phyloP scores from a whole-genome alignment of 1,139 yeast species.

The Geotrichum klebahnii region DNA sequence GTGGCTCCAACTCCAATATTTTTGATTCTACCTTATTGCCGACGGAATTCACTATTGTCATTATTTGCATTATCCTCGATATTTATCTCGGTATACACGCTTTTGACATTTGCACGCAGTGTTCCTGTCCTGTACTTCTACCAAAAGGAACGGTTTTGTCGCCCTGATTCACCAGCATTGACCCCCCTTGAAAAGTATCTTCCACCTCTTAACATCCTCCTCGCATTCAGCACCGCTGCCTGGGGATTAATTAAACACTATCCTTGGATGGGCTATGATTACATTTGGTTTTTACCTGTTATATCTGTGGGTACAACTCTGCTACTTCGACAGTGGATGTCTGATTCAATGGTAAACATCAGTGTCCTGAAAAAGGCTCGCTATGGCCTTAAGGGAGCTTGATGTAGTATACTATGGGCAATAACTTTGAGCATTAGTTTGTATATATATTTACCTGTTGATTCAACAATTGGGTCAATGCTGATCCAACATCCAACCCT shows the following conservation, averaged over 20 bases:
- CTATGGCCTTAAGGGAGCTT: slow-evolving; percentile 37
- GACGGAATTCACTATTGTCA: slow-evolving; percentile 34
- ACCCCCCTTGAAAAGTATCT: slow-evolving; percentile 19
- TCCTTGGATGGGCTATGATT: slow-evolving; percentile 35
- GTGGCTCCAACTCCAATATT: slow-evolving; percentile 38
- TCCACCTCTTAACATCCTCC: slow-evolving; percentile 23
- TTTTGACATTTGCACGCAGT: slow-evolving; percentile 23
- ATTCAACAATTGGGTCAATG: too few species aligned
- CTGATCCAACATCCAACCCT: too few species aligned
- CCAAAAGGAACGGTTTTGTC: slow-evolving; percentile 6
- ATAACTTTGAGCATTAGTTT: slow-evolving; percentile 31
- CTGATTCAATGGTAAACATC: slow-evolving; percentile 31
- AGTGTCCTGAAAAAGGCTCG: slow-evolving; percentile 26
- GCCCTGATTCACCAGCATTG: slow-evolving; percentile 20
- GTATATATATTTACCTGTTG: slow-evolving; percentile 2
- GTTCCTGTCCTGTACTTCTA: slow-evolving; percentile 11
- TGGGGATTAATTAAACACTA: slow-evolving; percentile 30
- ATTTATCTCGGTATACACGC: slow-evolving; percentile 29
- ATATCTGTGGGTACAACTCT: slow-evolving; percentile 29
- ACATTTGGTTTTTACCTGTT: slow-evolving; percentile 36
- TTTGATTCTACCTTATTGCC: slow-evolving; percentile 34
- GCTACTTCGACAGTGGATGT: slow-evolving; percentile 33
- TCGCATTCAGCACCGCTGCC: slow-evolving; percentile 29
- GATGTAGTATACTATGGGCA: slow-evolving; percentile 7
- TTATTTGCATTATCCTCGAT: slow-evolving; percentile 33